phyloP scores from a whole-genome alignment of 2,329 filamentous ascomycete species.

The Pestalotiopsis sp. region DNA sequence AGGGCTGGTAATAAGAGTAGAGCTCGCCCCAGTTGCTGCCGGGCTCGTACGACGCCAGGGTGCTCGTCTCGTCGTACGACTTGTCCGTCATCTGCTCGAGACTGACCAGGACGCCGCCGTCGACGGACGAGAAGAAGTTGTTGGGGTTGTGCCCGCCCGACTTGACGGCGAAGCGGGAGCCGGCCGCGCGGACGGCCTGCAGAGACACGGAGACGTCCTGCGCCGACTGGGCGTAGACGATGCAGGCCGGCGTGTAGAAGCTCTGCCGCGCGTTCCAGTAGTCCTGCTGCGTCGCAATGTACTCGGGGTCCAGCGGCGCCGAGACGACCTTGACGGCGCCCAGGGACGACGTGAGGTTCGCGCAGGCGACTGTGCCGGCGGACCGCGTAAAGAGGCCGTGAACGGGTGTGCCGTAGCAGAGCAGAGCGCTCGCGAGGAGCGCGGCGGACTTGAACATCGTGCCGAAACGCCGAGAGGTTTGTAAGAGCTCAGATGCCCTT shows the following conservation, averaged over 20 bases:
- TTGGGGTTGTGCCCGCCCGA: constrained; percentile 32
- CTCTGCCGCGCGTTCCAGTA: constrained; percentile 30
- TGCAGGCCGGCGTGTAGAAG: constrained; percentile 27
- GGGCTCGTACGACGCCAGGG: constrained; percentile 26
- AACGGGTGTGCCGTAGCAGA: neutral
- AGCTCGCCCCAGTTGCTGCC: constrained; percentile 28
- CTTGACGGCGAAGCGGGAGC: constrained; percentile 25
- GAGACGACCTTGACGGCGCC: constrained; percentile 16
- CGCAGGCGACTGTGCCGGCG: constrained; percentile 8
- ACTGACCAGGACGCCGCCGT: constrained; percentile 27
- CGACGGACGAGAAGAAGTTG: constrained; percentile 25
- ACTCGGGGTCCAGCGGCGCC: constrained; percentile 19
- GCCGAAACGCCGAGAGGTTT: neutral
- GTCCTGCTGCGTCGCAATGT: constrained; percentile 22
- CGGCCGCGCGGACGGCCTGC: constrained; percentile 25
- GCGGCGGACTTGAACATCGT: neutral
- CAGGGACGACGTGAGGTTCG: constrained; percentile 11
- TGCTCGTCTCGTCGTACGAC: constrained; percentile 25
- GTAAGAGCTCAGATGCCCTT: neutral
- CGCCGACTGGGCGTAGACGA: constrained; percentile 27
- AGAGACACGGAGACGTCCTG: constrained; percentile 29
- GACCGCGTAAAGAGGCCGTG: neutral
- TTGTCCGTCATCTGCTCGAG: constrained; percentile 26
- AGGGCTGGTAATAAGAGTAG: constrained; percentile 21
- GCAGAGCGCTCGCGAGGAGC: neutral